These are phyloP conservation scores for Chytriomyces sp. DNA, from an alignment of 192 early-diverging fungal genomes.

Conservation along the genomic window DNA sequence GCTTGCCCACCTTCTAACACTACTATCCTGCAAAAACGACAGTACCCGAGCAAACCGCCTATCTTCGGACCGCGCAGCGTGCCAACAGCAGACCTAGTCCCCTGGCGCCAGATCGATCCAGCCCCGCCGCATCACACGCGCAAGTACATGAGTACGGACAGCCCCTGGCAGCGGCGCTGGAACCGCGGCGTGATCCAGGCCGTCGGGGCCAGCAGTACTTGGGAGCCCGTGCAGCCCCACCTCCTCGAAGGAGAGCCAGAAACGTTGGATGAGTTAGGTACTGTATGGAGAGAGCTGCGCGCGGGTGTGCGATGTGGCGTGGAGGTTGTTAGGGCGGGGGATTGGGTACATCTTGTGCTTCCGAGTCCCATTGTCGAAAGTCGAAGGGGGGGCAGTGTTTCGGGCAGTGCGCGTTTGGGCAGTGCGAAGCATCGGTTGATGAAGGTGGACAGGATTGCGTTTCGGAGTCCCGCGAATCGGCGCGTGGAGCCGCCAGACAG, in stretches of 20 bases:
- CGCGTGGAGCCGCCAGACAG: not conserved
- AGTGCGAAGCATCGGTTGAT: constrained; percentile 25
- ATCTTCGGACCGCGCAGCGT: constrained; percentile 9
- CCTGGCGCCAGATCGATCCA: constrained; percentile 20
- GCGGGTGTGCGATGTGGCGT: constrained; percentile 15
- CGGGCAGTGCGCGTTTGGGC: not conserved
- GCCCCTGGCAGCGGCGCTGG: constrained; percentile 24
- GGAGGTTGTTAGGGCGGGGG: constrained; percentile 10
- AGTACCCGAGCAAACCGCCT: not conserved
- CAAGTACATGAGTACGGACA: constrained; percentile 12
- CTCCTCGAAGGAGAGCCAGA: not conserved
- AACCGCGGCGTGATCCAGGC: constrained; percentile 31
- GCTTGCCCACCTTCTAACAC: no score
- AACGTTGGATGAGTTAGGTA: not conserved
- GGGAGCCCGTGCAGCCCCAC: constrained; percentile 8
- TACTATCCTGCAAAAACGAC: no score
- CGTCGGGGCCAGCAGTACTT: constrained; percentile 8
- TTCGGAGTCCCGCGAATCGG: not conserved
- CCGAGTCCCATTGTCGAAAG: constrained; percentile 13
- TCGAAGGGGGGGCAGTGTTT: not conserved
- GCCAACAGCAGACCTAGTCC: not conserved
- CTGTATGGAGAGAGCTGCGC: constrained; percentile 1
- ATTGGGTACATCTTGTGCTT: constrained; percentile 21
- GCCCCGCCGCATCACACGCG: not conserved
- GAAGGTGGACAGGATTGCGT: constrained; percentile 15